Base-by-base conservation (phyloP, 306 rosid genomes). In the Cucurbita argyrosperma region DNA sequence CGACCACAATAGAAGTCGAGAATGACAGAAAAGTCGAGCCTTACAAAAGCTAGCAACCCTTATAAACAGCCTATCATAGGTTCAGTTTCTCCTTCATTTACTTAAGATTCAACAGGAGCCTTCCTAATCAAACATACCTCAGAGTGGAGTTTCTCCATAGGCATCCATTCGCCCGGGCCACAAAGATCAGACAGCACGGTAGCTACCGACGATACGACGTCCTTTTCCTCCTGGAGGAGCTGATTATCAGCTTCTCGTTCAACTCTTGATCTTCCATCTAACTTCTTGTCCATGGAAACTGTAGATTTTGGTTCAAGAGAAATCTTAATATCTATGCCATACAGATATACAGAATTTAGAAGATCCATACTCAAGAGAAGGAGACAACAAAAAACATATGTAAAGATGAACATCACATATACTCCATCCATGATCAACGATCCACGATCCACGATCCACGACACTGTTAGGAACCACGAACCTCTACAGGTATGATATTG, bases 151-250 rank as follows among this genome's bases (percentile, higher is more conserved):
- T 87, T 94, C 87, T 94, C 99, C 99, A 91, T 88, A 26, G 97
- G 92, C 99, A 94, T 94, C 99, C 99, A 94, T 63, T 94, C 99
- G 70, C 99, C 99, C 5, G 99, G 99, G 76, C 99, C 99, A 73
- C 99, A 94, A 55, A 94, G 88, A 79, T 94, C 99, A 61, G 99
- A 94, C 16, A 94, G 95, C 60, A 91, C 97, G 6, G 88, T 91
- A 80, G 99, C 99, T 74, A 94, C 99, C n/a, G 97, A 88, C 23
- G 99, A 94, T 37, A 94, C 99, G n/a, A 94, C 97, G 71, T 91
- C 99, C 86, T 94, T 94, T 59, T 94, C 99, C 81, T 94, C 99
- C 85, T 83, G 97, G 73, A 88, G 88, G 69, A 90, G 96, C 77
- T 94, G 97, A 72, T 87, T 88, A 78, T 94, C 99, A 74, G 87